phyloP scores from a whole-genome alignment of 306 rosid genomes.

The Crataegus laevigata region DNA sequence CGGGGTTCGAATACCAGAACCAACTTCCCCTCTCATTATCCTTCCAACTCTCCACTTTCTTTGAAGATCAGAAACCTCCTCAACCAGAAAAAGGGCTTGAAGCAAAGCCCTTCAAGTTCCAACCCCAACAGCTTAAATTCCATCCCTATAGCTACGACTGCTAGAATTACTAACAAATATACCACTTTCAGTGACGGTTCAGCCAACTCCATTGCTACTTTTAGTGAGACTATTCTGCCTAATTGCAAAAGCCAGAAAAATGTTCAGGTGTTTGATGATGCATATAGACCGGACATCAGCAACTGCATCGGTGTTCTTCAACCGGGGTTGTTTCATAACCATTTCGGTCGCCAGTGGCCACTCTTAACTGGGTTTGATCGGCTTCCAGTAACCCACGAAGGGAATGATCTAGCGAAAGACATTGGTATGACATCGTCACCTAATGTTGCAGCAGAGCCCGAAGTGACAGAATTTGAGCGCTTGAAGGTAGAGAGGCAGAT shows the following conservation, averaged over 20 bases:
- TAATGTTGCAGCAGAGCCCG: neutral
- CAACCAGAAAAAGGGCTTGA: conserved; percentile 29
- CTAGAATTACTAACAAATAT: conserved; percentile 6
- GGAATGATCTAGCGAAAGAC: conserved; percentile 6
- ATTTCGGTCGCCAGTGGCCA: conserved; percentile 36
- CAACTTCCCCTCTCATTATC: conserved; percentile 41
- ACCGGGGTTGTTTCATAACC: neutral
- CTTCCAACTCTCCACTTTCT: conserved; percentile 48
- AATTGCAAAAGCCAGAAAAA: neutral
- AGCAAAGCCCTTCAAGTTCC: conserved; percentile 12
- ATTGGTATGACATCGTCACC: neutral
- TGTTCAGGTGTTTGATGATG: conserved; percentile 23
- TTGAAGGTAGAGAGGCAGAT: conserved; percentile 25
- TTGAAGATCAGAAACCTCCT: conserved; percentile 61
- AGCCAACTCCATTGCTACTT: neutral
- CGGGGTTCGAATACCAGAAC: conserved; percentile 69
- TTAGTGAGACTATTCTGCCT: neutral
- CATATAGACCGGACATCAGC: conserved; percentile 44
- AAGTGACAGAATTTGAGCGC: conserved; percentile 6
- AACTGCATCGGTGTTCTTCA: conserved; percentile 24
- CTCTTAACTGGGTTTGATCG: conserved; percentile 26
- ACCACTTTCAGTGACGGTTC: neutral
- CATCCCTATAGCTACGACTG: neutral
- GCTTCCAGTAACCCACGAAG: conserved; percentile 16
- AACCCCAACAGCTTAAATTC: neutral